Evolutionary conservation across 1,284 basidiomycete genomes (phyloP).

Genomic region (Cutaneotrichosporon sp.): DNA sequence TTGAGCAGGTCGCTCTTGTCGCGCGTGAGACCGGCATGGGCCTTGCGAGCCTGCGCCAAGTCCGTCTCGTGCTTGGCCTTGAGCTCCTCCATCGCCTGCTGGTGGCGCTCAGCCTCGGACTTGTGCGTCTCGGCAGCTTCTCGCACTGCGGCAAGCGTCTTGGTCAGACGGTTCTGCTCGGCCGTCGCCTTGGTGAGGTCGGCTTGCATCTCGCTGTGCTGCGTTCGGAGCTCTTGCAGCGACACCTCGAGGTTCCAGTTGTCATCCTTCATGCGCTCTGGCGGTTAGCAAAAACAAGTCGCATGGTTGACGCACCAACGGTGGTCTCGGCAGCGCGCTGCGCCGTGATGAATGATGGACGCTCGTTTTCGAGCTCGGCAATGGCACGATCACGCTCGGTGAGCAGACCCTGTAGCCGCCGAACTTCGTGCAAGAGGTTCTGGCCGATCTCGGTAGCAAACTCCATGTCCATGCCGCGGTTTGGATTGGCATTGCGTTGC

Average conservation of each 20-base stretch:
- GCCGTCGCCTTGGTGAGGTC: constrained; percentile 66
- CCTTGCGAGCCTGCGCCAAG: constrained; percentile 79
- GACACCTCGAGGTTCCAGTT: constrained; percentile 97
- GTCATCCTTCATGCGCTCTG: constrained; percentile 84
- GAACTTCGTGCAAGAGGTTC: constrained; percentile 78
- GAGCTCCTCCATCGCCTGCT: constrained; percentile 63
- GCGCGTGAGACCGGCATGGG: constrained; percentile 76
- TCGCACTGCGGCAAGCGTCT: constrained; percentile 65
- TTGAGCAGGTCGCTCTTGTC: constrained; percentile 88
- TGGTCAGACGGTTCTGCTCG: constrained; percentile 75
- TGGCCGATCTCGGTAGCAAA: constrained; percentile 95
- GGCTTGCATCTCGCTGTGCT: constrained; percentile 63
- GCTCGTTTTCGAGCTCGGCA: constrained; percentile 68
- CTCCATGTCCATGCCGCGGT: constrained; percentile 56
- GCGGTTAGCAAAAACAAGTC: not conserved
- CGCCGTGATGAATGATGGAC: constrained; percentile 64
- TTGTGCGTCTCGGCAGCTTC: constrained; percentile 79
- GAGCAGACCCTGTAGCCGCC: constrained; percentile 77
- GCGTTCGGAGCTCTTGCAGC: constrained; percentile 75
- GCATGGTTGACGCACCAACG: constrained; percentile 57
- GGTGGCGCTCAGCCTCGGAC: constrained; percentile 73
- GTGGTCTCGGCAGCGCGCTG: constrained; percentile 70
- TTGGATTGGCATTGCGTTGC: constrained; percentile 47
- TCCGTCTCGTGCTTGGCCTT: constrained; percentile 87
- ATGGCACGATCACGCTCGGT: constrained; percentile 83